Base-by-base conservation (phyloP, 169 alveolate genomes). In the Babesia gibsoni region DNA sequence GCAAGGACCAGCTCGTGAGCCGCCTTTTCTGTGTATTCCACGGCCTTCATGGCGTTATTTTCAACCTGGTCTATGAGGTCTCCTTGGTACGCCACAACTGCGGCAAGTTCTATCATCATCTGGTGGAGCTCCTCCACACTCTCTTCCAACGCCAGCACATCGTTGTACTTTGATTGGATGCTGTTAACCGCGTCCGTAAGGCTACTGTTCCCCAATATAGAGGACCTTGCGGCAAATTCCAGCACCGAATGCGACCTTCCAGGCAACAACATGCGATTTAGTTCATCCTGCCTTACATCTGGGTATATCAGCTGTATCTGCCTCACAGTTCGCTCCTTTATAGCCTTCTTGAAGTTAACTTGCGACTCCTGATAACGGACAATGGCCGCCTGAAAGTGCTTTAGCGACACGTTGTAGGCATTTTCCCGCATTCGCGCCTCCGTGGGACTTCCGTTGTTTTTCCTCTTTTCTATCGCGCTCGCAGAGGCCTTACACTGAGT, bases 61-160 rank as follows among this genome's bases (percentile, higher is more conserved):
- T 86, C 92, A 7, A 91, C 88, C 52, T 91, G 91, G 73, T 91
- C 94, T 43, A 91, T 68, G 78, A 91, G 81, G 57, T 91, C 95
- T 8, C 95, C 95, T 70, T 91, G 95, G 63, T 77, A 84, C 58
- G 83, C 75, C 42, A 89, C 92, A 25, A 91, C 79, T 42, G 90
- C 91, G 37, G 95, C 95, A 42, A 91, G 83, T 59, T 91, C 94
- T 43, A 87, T 86, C 82, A 91, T 88, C 88, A 91, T 79, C 49
- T 89, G 92, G 65, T 91, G 92, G 25, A 91, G 89, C 49, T 84
- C 93, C 70, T 89, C 92, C 61, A 91, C 91, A 46, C 86, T 85
- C 30, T 73, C 81, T 79, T 91, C 95, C 63, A 91, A 88, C 45
- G 88, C 90, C 63, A 88, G 69, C 8, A 91, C 89, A 61, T 91